A percentile compares a stretch with the other conserved stretches of the same genome.
Evolutionary conservation across 129 eudicot genomes (phyloP).

Genomic region (Centella asiatica): DNA sequence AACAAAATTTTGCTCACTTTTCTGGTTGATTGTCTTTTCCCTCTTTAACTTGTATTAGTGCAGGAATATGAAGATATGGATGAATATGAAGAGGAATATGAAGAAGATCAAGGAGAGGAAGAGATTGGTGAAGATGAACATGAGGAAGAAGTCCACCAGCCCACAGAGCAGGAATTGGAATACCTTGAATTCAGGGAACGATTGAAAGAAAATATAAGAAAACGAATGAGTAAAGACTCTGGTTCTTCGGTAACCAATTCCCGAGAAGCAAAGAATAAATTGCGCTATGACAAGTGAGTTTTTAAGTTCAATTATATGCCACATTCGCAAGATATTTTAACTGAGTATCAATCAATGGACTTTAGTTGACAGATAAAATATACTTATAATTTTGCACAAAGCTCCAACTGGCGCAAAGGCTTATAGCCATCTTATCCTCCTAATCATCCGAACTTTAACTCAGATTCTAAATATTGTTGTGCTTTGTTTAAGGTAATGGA

Average conservation of each 20-base stretch:
- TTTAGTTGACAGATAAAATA: too few species aligned
- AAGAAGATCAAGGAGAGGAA: constrained; percentile 41
- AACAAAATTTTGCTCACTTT: not conserved
- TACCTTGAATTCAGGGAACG: constrained; percentile 67
- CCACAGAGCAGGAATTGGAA: constrained; percentile 54
- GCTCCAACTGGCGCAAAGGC: too few species aligned
- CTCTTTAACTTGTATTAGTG: constrained; percentile 5
- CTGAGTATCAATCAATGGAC: too few species aligned
- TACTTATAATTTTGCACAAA: too few species aligned
- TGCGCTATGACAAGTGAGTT: constrained; percentile 61
- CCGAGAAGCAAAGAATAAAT: constrained; percentile 26
- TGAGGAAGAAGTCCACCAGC: constrained; percentile 49
- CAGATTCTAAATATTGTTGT: too few species aligned
- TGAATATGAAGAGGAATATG: constrained; percentile 61
- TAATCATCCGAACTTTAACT: too few species aligned
- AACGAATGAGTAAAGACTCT: constrained; percentile 49
- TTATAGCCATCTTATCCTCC: too few species aligned
- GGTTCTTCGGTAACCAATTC: constrained; percentile 41
- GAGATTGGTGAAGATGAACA: constrained; percentile 46
- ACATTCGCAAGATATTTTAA: too few species aligned
- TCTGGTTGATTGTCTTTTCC: not conserved
- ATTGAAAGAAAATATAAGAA: constrained; percentile 57
- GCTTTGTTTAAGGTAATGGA: too few species aligned
- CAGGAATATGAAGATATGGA: constrained; percentile 64
- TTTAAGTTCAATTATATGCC: not conserved